phyloP scores from a whole-genome alignment of 2,329 filamentous ascomycete genomes.

The Penicillium sp. region DNA sequence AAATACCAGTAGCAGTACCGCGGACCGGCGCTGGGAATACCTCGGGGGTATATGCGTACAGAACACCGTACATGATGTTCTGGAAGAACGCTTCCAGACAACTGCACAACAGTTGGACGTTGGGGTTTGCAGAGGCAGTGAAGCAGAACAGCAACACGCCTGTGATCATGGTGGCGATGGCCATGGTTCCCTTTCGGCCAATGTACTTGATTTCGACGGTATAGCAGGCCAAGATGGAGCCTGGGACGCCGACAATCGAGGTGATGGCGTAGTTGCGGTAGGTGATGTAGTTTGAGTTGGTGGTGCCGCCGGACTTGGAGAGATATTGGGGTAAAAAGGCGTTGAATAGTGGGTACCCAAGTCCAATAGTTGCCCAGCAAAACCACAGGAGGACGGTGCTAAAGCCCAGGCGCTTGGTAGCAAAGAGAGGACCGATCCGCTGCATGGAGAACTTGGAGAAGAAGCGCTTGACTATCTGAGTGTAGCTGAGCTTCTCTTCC shows the following conservation, averaged over 20 bases:
- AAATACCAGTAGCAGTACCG: constrained; percentile 56
- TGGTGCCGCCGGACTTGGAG: constrained; percentile 61
- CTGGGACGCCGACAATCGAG: constrained; percentile 73
- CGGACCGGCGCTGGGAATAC: constrained; percentile 59
- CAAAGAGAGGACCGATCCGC: constrained; percentile 66
- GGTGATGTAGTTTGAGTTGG: constrained; percentile 47
- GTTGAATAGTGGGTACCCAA: constrained; percentile 88
- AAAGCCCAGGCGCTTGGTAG: constrained; percentile 48
- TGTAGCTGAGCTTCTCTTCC: constrained; percentile 43
- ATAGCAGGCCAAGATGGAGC: constrained; percentile 72
- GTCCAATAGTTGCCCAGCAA: constrained; percentile 78
- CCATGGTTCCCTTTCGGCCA: constrained; percentile 60
- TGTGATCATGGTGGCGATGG: constrained; percentile 53
- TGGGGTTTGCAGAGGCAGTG: constrained; percentile 51
- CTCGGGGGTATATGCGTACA: constrained; percentile 62
- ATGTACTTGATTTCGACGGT: constrained; percentile 70
- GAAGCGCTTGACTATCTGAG: constrained; percentile 59
- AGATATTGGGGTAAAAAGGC: constrained; percentile 86
- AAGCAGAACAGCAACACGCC: constrained; percentile 59
- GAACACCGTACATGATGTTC: constrained; percentile 59
- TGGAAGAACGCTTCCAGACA: constrained; percentile 60
- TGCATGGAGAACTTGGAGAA: constrained; percentile 67
- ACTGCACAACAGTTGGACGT: constrained; percentile 55
- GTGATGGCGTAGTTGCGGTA: constrained; percentile 86
- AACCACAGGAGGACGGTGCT: constrained; percentile 68